Evolutionary conservation across 768 basidiomycete species (phyloP).

Genomic region (Tylopilus plumbeoviolaceoides): DNA sequence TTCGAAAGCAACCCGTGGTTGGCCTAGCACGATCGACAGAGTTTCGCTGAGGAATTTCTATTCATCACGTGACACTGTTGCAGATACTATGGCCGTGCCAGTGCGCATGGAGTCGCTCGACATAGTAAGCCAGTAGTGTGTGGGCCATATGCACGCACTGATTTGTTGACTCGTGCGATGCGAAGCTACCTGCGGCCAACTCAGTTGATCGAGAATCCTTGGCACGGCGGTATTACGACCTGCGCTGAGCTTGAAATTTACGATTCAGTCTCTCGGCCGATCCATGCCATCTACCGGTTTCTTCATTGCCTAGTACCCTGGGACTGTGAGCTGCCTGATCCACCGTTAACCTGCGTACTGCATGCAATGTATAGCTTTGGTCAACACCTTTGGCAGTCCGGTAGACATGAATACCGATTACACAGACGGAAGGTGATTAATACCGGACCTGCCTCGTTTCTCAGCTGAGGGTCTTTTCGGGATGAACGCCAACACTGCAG

Average conservation of each 20-base stretch:
- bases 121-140: neutral
- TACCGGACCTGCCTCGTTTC: slow-evolving; percentile 3
- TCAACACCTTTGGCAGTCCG: neutral
- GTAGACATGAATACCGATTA: neutral
- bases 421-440: slow-evolving; percentile 1
- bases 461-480: neutral
- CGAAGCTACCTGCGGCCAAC: slow-evolving; percentile 8
- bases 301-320: neutral
- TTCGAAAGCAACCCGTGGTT: neutral
- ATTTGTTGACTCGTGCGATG: neutral
- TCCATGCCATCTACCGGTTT: neutral
- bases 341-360: neutral
- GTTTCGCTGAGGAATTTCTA: slow-evolving; percentile 3
- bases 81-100: no score
- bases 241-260: slow-evolving; percentile 18
- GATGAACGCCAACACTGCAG: neutral
- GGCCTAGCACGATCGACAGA: neutral
- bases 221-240: slow-evolving; percentile 9
- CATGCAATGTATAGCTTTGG: neutral
- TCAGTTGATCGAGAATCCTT: slow-evolving; percentile 16
- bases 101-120: neutral
- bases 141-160: neutral
- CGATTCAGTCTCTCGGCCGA: slow-evolving; percentile 15
- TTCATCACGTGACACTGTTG: slow-evolving; percentile 3
- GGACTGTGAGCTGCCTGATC: neutral